A percentile compares a stretch with the other conserved stretches of the same genome.
These are phyloP conservation scores for Chaetomium globosum DNA, from an alignment of 2,329 filamentous ascomycete genomes.

Conservation along the genomic window DNA sequence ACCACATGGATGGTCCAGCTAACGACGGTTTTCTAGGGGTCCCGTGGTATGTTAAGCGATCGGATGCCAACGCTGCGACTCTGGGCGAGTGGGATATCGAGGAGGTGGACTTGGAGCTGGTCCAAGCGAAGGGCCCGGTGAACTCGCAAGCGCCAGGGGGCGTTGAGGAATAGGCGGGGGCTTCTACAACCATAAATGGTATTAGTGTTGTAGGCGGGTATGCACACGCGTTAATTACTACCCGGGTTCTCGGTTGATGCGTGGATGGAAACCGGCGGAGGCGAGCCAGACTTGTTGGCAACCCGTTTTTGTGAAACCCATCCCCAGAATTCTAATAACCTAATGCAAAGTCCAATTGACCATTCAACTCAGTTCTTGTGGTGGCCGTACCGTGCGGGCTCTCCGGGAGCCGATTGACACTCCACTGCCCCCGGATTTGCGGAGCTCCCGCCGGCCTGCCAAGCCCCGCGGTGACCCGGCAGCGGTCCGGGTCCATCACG, in stretches of 20 bases:
- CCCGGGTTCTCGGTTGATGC: background rate
- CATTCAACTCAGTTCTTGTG: background rate
- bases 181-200: too few species aligned
- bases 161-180: conserved; percentile 27
- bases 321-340: background rate
- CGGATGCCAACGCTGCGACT: conserved; percentile 14
- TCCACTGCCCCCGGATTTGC: background rate
- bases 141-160: conserved; percentile 32
- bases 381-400: background rate
- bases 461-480: background rate
- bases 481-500: background rate
- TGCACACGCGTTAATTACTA: background rate
- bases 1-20: background rate
- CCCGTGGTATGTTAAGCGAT: conserved; percentile 30
- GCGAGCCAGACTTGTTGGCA: background rate
- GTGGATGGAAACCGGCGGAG: background rate
- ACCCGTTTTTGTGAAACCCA: background rate
- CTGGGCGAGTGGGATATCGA: conserved; percentile 29
- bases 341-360: background rate
- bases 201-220: background rate
- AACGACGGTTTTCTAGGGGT: conserved; percentile 21
- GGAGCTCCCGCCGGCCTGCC: background rate
- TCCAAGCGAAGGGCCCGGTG: conserved; percentile 25
- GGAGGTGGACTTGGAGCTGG: conserved; percentile 28
- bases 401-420: background rate